Evolutionary conservation across 352 stramenopile genomes (phyloP).

Genomic region (Globisporangium cystogenes): DNA sequence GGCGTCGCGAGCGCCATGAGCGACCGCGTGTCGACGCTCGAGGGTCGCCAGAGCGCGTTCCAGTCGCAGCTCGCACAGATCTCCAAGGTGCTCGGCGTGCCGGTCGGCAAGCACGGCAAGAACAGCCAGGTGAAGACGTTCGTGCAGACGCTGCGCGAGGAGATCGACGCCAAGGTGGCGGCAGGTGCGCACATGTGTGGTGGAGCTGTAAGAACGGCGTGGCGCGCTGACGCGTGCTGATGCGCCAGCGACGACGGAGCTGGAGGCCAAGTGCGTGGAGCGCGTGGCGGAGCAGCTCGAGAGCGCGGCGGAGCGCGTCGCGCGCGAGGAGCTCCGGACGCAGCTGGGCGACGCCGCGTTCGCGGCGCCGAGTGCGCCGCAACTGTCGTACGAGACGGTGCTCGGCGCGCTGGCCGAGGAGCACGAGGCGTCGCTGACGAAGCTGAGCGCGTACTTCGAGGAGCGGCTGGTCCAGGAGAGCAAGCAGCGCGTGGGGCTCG

Average conservation of each 20-base stretch:
- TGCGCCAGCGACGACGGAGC: conserved; percentile 20
- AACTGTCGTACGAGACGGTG: conserved; percentile 47
- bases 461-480: conserved; percentile 52
- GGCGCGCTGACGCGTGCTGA: background rate
- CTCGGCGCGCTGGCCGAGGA: conserved; percentile 56
- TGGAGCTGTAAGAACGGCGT: conserved; percentile 10
- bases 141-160: conserved; percentile 65
- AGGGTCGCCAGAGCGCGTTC: conserved; percentile 72
- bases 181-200: conserved; percentile 20
- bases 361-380: too few relatives aligned
- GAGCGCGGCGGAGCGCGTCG: conserved; percentile 5
- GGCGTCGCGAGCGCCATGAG: conserved; percentile 36
- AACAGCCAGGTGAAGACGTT: conserved; percentile 64
- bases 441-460: conserved; percentile 65
- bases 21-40: conserved; percentile 70
- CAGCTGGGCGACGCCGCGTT: conserved; percentile 6
- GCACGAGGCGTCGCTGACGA: conserved; percentile 64
- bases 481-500: conserved; percentile 50
- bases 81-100: conserved; percentile 60
- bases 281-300: conserved; percentile 21
- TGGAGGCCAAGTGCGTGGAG: conserved; percentile 22
- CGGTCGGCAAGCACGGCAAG: conserved; percentile 62
- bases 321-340: conserved; percentile 14
- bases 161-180: conserved; percentile 59
- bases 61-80: conserved; percentile 80